These are phyloP conservation scores for Phialophora chinensis DNA, from an alignment of 2,329 filamentous ascomycete genomes.

Conservation along the genomic window DNA sequence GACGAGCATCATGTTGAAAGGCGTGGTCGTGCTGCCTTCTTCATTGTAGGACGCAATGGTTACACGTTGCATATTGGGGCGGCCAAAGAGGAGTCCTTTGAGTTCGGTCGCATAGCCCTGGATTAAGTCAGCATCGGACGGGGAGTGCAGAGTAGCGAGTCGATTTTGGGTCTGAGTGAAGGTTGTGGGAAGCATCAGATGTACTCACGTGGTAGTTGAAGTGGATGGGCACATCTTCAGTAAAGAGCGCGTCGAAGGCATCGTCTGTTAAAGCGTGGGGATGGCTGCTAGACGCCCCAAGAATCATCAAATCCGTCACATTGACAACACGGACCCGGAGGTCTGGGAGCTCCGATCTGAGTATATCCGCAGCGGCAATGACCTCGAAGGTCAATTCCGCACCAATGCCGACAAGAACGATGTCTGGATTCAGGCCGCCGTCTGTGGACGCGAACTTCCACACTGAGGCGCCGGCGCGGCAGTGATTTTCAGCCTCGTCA, in stretches of 20 bases:
- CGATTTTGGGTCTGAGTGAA: not conserved
- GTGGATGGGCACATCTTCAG: conserved; percentile 60
- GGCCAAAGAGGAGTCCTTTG: conserved; percentile 66
- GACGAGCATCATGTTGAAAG: conserved; percentile 72
- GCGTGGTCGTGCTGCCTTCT: conserved; percentile 70
- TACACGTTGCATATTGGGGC: conserved; percentile 59
- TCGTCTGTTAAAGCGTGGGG: conserved; percentile 63
- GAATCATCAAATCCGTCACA: conserved; percentile 70
- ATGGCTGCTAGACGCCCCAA: conserved; percentile 61
- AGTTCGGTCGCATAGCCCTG: conserved; percentile 63
- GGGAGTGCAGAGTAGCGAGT: not conserved
- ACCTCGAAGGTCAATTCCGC: conserved; percentile 71
- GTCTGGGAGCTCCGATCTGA: conserved; percentile 57
- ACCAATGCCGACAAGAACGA: conserved; percentile 68
- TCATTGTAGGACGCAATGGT: conserved; percentile 66
- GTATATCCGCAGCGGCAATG: conserved; percentile 63
- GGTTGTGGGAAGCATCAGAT: not conserved
- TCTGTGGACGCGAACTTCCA: conserved; percentile 69
- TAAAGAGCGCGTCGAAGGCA: conserved; percentile 64
- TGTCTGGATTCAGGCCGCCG: conserved; percentile 62
- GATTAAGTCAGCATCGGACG: not conserved
- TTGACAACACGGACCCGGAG: conserved; percentile 68
- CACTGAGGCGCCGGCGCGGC: conserved; percentile 63
- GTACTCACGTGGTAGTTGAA: conserved; percentile 67
- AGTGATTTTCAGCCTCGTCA: conserved; percentile 67